Evolutionary conservation across 495 filamentous ascomycete genomes (phyloP).

Genomic region (Neurospora sp.): DNA sequence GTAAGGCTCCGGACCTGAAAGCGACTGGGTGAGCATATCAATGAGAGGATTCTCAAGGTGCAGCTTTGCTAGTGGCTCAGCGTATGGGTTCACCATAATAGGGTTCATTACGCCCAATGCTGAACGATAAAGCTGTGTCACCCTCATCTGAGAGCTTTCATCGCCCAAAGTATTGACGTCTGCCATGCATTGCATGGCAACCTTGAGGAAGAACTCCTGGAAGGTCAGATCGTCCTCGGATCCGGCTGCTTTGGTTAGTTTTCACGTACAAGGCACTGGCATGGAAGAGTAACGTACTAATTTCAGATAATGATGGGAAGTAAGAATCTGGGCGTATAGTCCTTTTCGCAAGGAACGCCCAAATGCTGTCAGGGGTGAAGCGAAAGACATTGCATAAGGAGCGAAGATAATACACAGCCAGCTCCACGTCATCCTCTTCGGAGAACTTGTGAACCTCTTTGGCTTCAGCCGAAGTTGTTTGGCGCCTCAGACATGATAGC

Average conservation of each 20-base stretch:
- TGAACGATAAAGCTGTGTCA: constrained; percentile 55
- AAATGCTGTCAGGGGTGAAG: constrained; percentile 49
- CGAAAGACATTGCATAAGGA: constrained; percentile 62
- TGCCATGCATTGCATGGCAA: constrained; percentile 47
- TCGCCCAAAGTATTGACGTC: constrained; percentile 31
- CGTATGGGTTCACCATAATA: constrained; percentile 62
- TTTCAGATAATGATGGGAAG: constrained; percentile 27
- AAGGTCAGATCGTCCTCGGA: constrained; percentile 43
- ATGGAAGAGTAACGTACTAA: constrained; percentile 27
- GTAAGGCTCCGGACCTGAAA: constrained; percentile 51
- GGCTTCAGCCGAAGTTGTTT: constrained; percentile 1
- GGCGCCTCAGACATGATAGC: constrained; percentile 42
- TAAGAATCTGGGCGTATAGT: constrained; percentile 28
- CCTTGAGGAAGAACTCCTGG: constrained; percentile 52
- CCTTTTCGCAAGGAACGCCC: constrained; percentile 48
- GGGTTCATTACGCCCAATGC: constrained; percentile 65
- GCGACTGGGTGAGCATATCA: constrained; percentile 52
- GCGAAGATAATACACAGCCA: constrained; percentile 69
- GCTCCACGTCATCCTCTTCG: constrained; percentile 56
- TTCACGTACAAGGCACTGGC: neutral
- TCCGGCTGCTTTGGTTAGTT: constrained; percentile 27
- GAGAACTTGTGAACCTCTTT: constrained; percentile 12
- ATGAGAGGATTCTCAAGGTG: constrained; percentile 66
- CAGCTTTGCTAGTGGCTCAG: constrained; percentile 52
- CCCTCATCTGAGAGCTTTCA: constrained; percentile 25